Conservation (phyloP, 805 yeast genomes). For the Yamadazyma olivae region DNA sequence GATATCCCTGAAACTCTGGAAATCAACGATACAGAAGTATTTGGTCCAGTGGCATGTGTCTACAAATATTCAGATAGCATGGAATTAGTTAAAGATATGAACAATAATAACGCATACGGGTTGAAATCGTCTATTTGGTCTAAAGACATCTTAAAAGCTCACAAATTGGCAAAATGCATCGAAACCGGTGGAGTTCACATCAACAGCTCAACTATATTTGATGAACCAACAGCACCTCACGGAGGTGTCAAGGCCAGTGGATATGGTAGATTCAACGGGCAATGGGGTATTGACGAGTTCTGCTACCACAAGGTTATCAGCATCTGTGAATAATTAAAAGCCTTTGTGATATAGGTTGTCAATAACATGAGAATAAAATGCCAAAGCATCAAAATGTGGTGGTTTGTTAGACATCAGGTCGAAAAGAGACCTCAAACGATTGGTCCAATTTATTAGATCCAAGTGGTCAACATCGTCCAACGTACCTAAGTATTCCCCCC, state of each 20-base stretch:
- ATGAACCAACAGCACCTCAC: slow-evolving; percentile 39
- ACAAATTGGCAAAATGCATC: slow-evolving; percentile 28
- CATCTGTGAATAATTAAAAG: slow-evolving; percentile 31
- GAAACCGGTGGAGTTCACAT: slow-evolving; percentile 42
- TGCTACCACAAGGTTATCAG: slow-evolving; percentile 35
- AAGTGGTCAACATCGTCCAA: slow-evolving; percentile 77
- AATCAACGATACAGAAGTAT: slow-evolving; percentile 31
- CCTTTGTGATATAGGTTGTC: slow-evolving; percentile 61
- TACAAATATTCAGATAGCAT: slow-evolving; percentile 18
- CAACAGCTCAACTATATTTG: slow-evolving; percentile 29
- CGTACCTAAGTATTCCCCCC: slow-evolving; percentile 86
- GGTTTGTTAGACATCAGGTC: slow-evolving; percentile 22
- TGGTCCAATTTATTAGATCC: slow-evolving; percentile 83
- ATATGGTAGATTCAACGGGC: slow-evolving; percentile 34
- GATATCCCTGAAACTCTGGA: slow-evolving; percentile 28
- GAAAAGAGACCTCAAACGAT: slow-evolving; percentile 39
- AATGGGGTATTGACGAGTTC: slow-evolving; percentile 46
- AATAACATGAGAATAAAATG: slow-evolving; percentile 66
- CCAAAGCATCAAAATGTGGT: slow-evolving; percentile 58
- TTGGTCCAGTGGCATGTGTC: slow-evolving; percentile 42
- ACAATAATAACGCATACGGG: slow-evolving; percentile 27
- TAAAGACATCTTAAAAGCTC: slow-evolving; percentile 28
- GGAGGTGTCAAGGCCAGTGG: slow-evolving; percentile 44
- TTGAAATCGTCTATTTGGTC: slow-evolving; percentile 45
- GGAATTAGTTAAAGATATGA: slow-evolving; percentile 20